Percentiles rank a stretch among this genome's conserved stretches.
These are phyloP conservation scores for Durusdinium trenchii DNA, from an alignment of 73 alveolate species.

Conservation along the genomic window DNA sequence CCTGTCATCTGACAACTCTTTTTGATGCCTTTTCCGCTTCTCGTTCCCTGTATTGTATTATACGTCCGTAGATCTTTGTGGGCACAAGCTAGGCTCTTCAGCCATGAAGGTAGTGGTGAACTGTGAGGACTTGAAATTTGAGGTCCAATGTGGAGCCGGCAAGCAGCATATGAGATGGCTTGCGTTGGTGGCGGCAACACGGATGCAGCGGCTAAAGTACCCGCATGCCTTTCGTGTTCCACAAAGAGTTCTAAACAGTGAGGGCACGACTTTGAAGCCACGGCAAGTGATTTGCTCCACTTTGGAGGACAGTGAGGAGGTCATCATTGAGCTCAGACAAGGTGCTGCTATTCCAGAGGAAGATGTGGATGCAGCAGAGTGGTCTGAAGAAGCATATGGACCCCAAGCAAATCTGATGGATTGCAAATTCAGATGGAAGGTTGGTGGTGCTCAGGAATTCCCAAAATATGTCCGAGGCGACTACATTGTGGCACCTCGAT, in stretches of 20 bases:
- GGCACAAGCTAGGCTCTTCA: too few relatives aligned
- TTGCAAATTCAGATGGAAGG: slow-evolving; percentile 90
- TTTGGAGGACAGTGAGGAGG: slow-evolving; percentile 80
- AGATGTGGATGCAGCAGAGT: slow-evolving; percentile 82
- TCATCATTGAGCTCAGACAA: slow-evolving; percentile 83
- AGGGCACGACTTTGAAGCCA: slow-evolving; percentile 86
- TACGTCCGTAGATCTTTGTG: too few relatives aligned
- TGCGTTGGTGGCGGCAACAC: slow-evolving; percentile 80
- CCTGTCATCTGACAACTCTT: too few relatives aligned
- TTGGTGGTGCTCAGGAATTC: slow-evolving; percentile 83
- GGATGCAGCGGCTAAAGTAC: slow-evolving; percentile 78
- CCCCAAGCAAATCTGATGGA: slow-evolving; percentile 93
- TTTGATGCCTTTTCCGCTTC: too few relatives aligned
- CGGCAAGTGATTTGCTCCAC: slow-evolving; percentile 91
- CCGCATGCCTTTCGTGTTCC: slow-evolving; percentile 91
- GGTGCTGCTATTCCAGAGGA: slow-evolving; percentile 80
- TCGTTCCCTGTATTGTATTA: too few relatives aligned
- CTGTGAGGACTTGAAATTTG: slow-evolving; percentile 88
- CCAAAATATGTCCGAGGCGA: slow-evolving; percentile 94
- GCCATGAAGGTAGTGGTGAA: slow-evolving; percentile 86
- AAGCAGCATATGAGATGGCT: slow-evolving; percentile 93
- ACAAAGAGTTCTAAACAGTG: slow-evolving; percentile 71
- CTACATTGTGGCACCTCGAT: slow-evolving; percentile 86
- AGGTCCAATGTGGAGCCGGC: slow-evolving; percentile 95
- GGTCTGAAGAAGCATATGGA: slow-evolving; percentile 94